Conservation (phyloP, 2,329 filamentous ascomycete species). For the Xylariaceae sp. region DNA sequence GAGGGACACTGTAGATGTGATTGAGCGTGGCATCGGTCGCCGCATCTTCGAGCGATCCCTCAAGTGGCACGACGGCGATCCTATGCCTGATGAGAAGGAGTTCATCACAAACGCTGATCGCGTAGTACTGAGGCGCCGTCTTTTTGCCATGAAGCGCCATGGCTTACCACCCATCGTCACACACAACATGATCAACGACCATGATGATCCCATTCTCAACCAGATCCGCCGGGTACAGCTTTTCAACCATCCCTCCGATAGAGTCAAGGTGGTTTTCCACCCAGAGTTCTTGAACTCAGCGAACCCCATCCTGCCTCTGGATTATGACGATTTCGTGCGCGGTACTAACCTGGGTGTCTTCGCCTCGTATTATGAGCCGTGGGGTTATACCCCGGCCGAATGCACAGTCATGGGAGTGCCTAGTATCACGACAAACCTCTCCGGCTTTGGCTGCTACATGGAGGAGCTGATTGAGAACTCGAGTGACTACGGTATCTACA, state of each 20-base stretch:
- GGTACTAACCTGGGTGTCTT: slow-evolving; percentile 95
- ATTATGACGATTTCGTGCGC: slow-evolving; percentile 97
- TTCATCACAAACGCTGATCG: slow-evolving; percentile 88
- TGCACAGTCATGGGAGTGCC: slow-evolving; percentile 99
- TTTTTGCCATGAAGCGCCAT: slow-evolving; percentile 95
- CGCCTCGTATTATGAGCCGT: slow-evolving; percentile 97
- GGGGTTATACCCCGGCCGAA: slow-evolving; percentile 97
- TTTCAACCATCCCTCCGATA: slow-evolving; percentile 91
- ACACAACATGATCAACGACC: slow-evolving; percentile 96
- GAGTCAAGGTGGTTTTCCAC: slow-evolving; percentile 97
- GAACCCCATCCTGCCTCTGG: slow-evolving; percentile 89
- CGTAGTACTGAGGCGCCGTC: slow-evolving; percentile 79
- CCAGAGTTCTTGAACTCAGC: slow-evolving; percentile 95
- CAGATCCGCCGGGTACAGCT: slow-evolving; percentile 93
- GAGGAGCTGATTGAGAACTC: slow-evolving; percentile 98
- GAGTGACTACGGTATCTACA: slow-evolving; percentile 97
- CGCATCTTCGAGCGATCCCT: slow-evolving; percentile 92
- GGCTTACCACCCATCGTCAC: slow-evolving; percentile 91
- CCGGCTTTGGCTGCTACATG: slow-evolving; percentile 99
- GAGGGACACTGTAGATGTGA: slow-evolving; percentile 85
- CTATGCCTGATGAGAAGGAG: slow-evolving; percentile 94
- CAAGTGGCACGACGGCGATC: slow-evolving; percentile 90
- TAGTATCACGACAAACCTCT: slow-evolving; percentile 95
- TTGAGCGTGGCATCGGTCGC: slow-evolving; percentile 86
- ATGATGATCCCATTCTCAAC: slow-evolving; percentile 89